Base-by-base conservation (phyloP, 192 early-diverging fungal species). In the Podila epicladia region DNA sequence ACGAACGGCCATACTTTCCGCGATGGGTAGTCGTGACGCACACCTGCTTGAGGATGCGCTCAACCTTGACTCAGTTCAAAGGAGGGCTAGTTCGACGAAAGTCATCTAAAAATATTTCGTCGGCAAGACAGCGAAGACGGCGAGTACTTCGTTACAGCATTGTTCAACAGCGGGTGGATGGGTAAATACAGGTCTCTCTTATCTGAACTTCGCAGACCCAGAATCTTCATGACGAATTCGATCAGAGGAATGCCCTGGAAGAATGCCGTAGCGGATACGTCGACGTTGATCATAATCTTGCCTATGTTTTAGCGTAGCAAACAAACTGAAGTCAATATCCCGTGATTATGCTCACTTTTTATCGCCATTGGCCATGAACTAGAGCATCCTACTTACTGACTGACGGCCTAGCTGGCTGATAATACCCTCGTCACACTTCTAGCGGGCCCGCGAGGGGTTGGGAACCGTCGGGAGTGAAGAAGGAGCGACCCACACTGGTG, bases 381-480 rank as follows among this genome's bases (percentile, higher is more conserved):
- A 29, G 29, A 29, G 29, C 29, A 29, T 29, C 29, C 29, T 29
- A 29, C 33, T 35, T 35, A 35, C 33, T 5, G 33, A 35, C 33
- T 7, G 33, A 35, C 7, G 33, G 33, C 33, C 33, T 35, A 9
- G 38, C 38, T 9, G 7, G 1, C 15, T 63, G 97, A 67, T 96
- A 97, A 74, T 93, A 96, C 19, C 97, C 97, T 72, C 92, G 90
- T 96, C 97, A 97, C 7, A 96, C 90, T 85, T 97, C 94, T 26
- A 92, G 87, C 19, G 96, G 94, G 49, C 95, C 93, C 3, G 73
- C 82, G 0, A 90, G 86, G 31, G 65, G 58, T 48, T 55, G 61
- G 3, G 82, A 72, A 69, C 86, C 87, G 12, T 89, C 85, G n/a
- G 92, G 89, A 1, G 95, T 98, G 73, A 94, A 98, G 86, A 99